Percentiles rank a stretch among this genome's conserved stretches.
phyloP scores from a whole-genome alignment of 208 protist genomes.

The Trypanosoma melophagium region DNA sequence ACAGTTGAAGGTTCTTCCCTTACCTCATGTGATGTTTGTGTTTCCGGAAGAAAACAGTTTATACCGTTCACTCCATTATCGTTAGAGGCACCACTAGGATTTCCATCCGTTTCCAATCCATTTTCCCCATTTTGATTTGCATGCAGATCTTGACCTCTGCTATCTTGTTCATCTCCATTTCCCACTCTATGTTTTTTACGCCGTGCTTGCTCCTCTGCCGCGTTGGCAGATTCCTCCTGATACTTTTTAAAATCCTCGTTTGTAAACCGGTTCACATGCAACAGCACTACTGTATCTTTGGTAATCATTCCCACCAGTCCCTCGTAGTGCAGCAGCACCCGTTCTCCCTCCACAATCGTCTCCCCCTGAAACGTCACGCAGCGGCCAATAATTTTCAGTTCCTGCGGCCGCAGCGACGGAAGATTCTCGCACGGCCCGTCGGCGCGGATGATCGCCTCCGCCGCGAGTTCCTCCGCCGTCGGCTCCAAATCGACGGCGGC shows the following conservation, averaged over 20 bases:
- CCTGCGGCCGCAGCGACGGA: slow-evolving; percentile 46
- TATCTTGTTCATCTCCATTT: background rate
- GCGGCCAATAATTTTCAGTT: slow-evolving; percentile 83
- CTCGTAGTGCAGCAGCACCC: slow-evolving; percentile 54
- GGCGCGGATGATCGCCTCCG: slow-evolving; percentile 37
- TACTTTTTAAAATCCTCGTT: slow-evolving; percentile 54
- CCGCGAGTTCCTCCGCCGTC: background rate
- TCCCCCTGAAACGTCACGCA: slow-evolving; percentile 73
- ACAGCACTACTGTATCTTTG: slow-evolving; percentile 76
- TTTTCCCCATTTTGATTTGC: background rate
- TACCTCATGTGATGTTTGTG: background rate
- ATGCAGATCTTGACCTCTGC: background rate
- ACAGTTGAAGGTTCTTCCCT: background rate
- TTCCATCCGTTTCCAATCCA: background rate
- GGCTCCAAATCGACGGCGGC: background rate
- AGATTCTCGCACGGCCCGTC: slow-evolving; percentile 62
- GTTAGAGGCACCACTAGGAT: background rate
- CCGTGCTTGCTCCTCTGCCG: background rate
- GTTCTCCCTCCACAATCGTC: slow-evolving; percentile 47
- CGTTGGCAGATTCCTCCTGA: slow-evolving; percentile 1
- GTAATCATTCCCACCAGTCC: slow-evolving; percentile 73
- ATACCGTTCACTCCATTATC: slow-evolving; percentile 1
- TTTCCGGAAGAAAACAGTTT: slow-evolving; percentile 1
- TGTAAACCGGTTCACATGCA: slow-evolving; percentile 68
- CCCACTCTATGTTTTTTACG: background rate